Evolutionary conservation across 345 rosid genomes (phyloP).

Genomic region (Eucalyptus grandis): DNA sequence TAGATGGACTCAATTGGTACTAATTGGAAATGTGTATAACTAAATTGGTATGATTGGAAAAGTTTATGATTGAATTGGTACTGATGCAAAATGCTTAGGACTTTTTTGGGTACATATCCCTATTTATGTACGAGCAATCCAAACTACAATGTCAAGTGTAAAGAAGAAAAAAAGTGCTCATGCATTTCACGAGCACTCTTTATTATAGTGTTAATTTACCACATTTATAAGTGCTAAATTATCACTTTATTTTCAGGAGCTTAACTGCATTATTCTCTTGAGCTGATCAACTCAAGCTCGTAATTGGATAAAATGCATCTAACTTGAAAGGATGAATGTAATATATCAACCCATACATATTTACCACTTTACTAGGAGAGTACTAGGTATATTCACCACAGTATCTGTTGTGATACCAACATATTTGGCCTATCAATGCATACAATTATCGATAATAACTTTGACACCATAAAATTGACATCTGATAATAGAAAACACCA

Average conservation of each 20-base stretch:
- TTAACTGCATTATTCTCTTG: neutral
- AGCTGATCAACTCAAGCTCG: neutral
- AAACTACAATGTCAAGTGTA: too few relatives aligned
- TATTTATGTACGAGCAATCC: too few relatives aligned
- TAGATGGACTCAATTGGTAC: too few relatives aligned
- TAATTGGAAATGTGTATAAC: too few relatives aligned
- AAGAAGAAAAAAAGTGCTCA: neutral
- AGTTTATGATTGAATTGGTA: too few relatives aligned
- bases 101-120: too few relatives aligned
- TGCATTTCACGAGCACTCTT: neutral
- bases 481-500: fast-evolving
- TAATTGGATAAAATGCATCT: neutral
- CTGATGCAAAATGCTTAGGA: too few relatives aligned
- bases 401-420: neutral
- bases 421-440: neutral
- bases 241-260: neutral
- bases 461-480: neutral
- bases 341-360: neutral
- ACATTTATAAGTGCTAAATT: neutral
- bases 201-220: neutral
- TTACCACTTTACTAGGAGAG: neutral
- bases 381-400: neutral
- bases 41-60: too few relatives aligned
- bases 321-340: neutral
- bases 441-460: too few relatives aligned